These are phyloP conservation scores for Blastocystis sp. DNA, from an alignment of 352 stramenopile species.

Conservation along the genomic window DNA sequence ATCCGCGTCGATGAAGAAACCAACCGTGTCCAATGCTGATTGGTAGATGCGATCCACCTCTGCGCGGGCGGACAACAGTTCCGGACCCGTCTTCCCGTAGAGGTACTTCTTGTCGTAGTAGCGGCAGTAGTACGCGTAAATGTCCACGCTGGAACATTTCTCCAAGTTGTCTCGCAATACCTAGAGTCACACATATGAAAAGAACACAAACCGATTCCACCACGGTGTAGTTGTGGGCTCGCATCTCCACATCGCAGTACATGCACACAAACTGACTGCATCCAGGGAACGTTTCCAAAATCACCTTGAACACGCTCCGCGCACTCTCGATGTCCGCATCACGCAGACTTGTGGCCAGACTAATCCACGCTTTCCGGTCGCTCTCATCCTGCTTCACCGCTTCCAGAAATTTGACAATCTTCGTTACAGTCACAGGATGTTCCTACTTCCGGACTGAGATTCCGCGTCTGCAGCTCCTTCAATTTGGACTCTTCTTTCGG, in stretches of 20 bases:
- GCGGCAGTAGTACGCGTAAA: conserved; percentile 34
- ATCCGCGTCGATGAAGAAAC: conserved; percentile 29
- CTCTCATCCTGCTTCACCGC: conserved; percentile 1
- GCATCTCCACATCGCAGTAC: conserved; percentile 8
- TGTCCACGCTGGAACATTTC: conserved; percentile 19
- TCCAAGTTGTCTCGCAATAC: not conserved
- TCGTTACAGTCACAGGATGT: not conserved
- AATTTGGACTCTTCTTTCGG: not conserved
- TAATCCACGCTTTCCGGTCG: conserved; percentile 18
- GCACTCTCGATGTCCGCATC: not conserved
- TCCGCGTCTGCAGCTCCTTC: not conserved
- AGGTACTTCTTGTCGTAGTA: conserved; percentile 20
- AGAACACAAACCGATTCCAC: not conserved
- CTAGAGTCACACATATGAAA: too few species aligned
- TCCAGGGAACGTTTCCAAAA: conserved; percentile 24
- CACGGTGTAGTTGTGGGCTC: not conserved
- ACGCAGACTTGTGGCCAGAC: conserved; percentile 5
- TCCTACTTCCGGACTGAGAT: not conserved
- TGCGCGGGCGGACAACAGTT: not conserved
- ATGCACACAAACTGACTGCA: conserved; percentile 8
- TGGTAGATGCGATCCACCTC: not conserved
- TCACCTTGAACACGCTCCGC: conserved; percentile 7
- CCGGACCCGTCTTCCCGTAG: not conserved
- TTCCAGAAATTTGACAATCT: conserved; percentile 49
- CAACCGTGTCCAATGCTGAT: not conserved